Evolutionary conservation across 495 filamentous ascomycete species (phyloP), one percentile per base, ranked within the genome.

Genomic region (Xylaria intraflava): DNA sequence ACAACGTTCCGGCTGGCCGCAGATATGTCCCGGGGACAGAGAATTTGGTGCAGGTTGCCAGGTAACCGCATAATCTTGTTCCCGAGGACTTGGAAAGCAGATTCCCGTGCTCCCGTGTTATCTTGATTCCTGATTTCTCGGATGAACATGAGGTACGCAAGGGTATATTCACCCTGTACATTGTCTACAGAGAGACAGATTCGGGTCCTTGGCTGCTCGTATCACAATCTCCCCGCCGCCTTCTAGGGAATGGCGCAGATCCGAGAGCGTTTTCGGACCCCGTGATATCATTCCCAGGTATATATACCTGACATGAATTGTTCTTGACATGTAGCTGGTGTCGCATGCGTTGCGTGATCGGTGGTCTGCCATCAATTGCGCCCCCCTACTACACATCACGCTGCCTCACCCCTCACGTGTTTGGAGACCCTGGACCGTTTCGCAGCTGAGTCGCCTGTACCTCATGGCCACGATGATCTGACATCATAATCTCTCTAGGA

Each of bases 271-370:
- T n/a, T 24, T 41, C 4, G 27, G 35, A 19, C 17, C 22, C 27
- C n/a, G 14, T n/a, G 29, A 22, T 7, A 23, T 50, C 38, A 9
- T 16, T n/a, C 35, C 19, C 24, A 4, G 24, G 26, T 3, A 19
- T 7, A 24, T 31, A 19, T 11, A 24, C 30, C 31, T 27, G 30
- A 26, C 14, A 19, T 33, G 26, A 17, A 12, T 8, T 35, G 12
- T 5, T 7, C 26, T 17, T n/a, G 14, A 23, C 35, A 33, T 12
- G 45, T 22, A n/a, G 27, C 16, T 19, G 11, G 36, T 30, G 35
- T 23, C 23, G 39, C 27, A 31, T 43, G 49, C 44, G 40, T 52
- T 43, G 49, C 40, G 6, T 52, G 49, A 44, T 44, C 29, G 20
- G 40, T 19, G 29, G 26, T 10, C 39, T 19, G 17, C 24, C 24